phyloP scores from a whole-genome alignment of 2,329 filamentous ascomycete species.

The Dactylellina leptospora region DNA sequence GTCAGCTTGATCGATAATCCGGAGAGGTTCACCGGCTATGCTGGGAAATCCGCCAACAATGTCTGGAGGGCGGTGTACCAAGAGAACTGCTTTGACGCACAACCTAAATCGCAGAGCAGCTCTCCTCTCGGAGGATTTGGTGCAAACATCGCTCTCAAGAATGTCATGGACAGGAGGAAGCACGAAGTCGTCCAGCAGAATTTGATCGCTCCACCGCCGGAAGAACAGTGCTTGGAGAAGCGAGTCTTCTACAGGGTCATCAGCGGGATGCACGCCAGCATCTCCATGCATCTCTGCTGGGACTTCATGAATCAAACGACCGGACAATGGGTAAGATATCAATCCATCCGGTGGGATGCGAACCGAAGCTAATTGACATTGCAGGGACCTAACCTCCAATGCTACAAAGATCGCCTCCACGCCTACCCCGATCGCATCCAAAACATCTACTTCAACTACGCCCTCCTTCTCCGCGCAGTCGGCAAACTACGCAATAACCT shows the following conservation, averaged over 20 bases:
- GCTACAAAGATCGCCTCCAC: conserved; percentile 88
- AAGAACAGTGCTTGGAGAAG: conserved; percentile 96
- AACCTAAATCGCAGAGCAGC: conserved; percentile 58
- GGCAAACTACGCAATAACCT: conserved; percentile 88
- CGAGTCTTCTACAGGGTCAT: conserved; percentile 97
- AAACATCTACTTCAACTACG: conserved; percentile 99
- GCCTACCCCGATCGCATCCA: conserved; percentile 87
- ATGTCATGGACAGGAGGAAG: conserved; percentile 61
- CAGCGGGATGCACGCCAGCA: conserved; percentile 97
- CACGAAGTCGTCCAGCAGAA: conserved; percentile 53
- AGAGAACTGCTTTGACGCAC: conserved; percentile 85
- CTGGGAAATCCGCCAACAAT: conserved; percentile 81
- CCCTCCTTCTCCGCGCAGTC: conserved; percentile 88
- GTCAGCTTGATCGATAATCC: conserved; percentile 93
- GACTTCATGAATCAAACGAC: conserved; percentile 95
- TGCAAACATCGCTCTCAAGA: conserved; percentile 66
- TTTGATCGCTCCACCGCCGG: conserved; percentile 73
- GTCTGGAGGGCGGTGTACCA: conserved; percentile 97
- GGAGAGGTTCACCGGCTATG: conserved; percentile 93
- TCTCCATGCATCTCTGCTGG: conserved; percentile 94
- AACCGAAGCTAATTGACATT: neutral
- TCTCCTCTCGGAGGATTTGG: conserved; percentile 12
- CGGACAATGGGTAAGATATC: conserved; percentile 73
- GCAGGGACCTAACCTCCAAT: conserved; percentile 78
- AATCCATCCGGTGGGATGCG: neutral